These are phyloP conservation scores for Biscutella laevigata DNA, from an alignment of 441 rosid genomes.

Conservation along the genomic window DNA sequence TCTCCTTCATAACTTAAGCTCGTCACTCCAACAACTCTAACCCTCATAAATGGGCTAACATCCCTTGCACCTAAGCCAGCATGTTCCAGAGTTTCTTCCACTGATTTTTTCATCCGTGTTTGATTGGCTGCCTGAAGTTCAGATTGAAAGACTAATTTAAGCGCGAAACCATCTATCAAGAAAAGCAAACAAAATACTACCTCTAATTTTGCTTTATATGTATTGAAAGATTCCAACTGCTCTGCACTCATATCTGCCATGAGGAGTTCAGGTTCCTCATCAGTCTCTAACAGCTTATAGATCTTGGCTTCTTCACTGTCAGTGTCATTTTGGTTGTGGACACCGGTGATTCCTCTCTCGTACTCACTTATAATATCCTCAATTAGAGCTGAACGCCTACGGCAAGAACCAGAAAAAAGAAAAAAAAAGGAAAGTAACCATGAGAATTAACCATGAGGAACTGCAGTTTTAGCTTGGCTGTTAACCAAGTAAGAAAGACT, in stretches of 20 bases:
- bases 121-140: conserved; percentile 52
- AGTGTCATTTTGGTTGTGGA: conserved; percentile 40
- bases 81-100: conserved; percentile 56
- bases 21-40: conserved; percentile 70
- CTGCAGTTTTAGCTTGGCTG: not conserved
- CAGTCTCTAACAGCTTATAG: conserved; percentile 58
- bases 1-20: conserved; percentile 31
- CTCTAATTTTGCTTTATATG: conserved; percentile 68
- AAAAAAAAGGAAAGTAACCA: not conserved
- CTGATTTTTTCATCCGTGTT: conserved; percentile 49
- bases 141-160: not conserved
- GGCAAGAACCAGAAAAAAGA: no score
- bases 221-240: conserved; percentile 61
- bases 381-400: conserved; percentile 54
- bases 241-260: conserved; percentile 97
- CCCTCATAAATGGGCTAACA: conserved; percentile 80
- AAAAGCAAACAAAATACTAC: conserved; percentile 33
- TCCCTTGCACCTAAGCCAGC: conserved; percentile 71
- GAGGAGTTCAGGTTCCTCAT: conserved; percentile 85
- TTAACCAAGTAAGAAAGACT: no score
- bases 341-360: conserved; percentile 36
- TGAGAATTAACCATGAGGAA: conserved; percentile 1
- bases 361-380: conserved; percentile 65
- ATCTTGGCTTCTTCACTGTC: conserved; percentile 85
- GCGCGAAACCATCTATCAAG: conserved; percentile 6